Base-by-base conservation (phyloP, 2,329 filamentous ascomycete species). In the Cryphonectria naterciae region DNA sequence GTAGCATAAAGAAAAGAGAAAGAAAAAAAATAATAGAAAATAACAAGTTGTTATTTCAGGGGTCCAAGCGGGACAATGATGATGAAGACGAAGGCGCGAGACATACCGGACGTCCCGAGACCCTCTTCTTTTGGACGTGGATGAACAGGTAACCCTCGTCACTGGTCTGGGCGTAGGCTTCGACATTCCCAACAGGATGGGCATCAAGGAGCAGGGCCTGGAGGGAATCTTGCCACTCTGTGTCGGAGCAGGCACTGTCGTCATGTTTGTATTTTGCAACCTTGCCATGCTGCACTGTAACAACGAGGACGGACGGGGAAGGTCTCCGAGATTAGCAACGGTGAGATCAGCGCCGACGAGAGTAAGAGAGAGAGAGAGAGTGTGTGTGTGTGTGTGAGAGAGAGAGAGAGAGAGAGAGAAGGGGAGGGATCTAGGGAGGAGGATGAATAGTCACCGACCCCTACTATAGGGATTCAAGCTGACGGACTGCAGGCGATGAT, bases 181-280 rank as follows among this genome's bases (percentile, higher is more conserved):
- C 87, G 35, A 92, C 84, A 71, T 86, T 86, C 25, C 85, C 80
- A 61, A 86, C 77, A 17, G 83, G 79, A 60, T 84, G 81, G 68
- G 76, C 78, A 65, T 85, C 81, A 13, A 89, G 82, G 46, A 95
- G 82, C 64, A 90, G 80, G 63, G 85, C 83, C 63, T 82, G 81
- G 25, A 95, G 80, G 66, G 92, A 86, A 19, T 80, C 76, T 77
- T 89, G 85, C 92, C 92, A 95, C 79, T 94, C 90, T n/a, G 85
- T 82, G 70, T 87, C 81, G 32, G 85, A 83, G 72, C 86, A 86
- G n/a, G 84, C 83, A 65, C 84, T 86, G 74, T 85, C 88, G 75
- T 84, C 83, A 37, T 84, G 81, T 73, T 85, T 87, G 64, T 91
- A 82, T 11, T 85, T 84, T 52, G 83, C 80, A 67, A 88, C 80